Conservation (phyloP, 176 grass and related monocot genomes). For the Triticum urartu region DNA sequence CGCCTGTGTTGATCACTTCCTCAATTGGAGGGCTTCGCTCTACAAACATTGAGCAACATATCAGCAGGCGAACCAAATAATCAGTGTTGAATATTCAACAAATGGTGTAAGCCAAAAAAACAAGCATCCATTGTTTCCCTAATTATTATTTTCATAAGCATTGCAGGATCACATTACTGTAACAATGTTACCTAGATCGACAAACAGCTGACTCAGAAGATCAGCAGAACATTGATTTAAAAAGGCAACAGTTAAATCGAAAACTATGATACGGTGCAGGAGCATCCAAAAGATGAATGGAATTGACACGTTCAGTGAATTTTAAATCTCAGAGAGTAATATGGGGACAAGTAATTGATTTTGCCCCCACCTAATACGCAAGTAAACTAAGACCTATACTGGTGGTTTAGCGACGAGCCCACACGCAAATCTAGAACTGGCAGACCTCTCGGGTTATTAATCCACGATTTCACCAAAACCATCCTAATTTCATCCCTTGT, state of each 20-base stretch:
- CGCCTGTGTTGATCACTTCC: conserved; percentile 82
- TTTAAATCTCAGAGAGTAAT: not conserved
- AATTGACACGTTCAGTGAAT: not conserved
- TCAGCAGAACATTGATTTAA: not conserved
- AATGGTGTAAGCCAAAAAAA: not conserved
- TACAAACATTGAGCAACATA: conserved; percentile 26
- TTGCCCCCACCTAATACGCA: not conserved
- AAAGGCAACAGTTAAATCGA: not conserved
- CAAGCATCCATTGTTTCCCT: not conserved
- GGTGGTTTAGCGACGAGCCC: not conserved
- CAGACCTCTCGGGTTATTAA: not conserved
- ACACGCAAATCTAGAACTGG: not conserved
- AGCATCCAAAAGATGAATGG: not conserved
- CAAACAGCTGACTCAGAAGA: not conserved
- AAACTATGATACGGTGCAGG: not conserved
- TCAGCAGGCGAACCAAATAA: not conserved
- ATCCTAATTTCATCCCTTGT: not conserved
- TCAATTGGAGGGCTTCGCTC: conserved; percentile 89
- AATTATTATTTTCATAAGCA: not conserved
- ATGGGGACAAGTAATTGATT: not conserved
- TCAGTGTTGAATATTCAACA: not conserved
- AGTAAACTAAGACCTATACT: not conserved
- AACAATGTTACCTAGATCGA: not conserved
- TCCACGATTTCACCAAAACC: not conserved
- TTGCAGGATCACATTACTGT: not conserved